Base-by-base conservation (phyloP, 2,329 filamentous ascomycete species). In the Botrytis elliptica region DNA sequence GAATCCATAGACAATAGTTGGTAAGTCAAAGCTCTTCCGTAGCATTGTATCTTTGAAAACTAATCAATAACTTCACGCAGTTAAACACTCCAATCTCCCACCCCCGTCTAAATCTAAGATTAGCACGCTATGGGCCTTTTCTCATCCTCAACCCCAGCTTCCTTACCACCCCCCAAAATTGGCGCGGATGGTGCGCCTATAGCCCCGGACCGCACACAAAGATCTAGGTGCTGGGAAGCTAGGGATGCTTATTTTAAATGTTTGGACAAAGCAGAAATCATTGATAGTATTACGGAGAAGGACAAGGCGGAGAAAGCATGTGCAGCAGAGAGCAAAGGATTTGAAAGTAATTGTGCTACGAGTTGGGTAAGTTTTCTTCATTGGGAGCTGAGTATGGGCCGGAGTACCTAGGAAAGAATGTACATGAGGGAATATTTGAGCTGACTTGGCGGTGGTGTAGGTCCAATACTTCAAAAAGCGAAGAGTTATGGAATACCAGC, bases 381-480 rank as follows among this genome's bases (percentile, higher is more conserved):
- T 57, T n/a, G 25, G 33, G 46, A 38, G 42, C 55, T 44, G 38
- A 20, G 18, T 44, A 2, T 38, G 10, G 16, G 22, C 29, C 3
- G 49, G 60, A 52, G 49, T 46, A 70, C 71, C 46, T 36, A n/a
- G 40, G 36, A 12, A 29, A 44, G 33, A 71, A 63, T 9, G 65
- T 62, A 73, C 75, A 76, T 78, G 42, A 75, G 77, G 42, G 29
- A 16, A 62, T 22, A 8, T 29, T 20, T 73, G 62, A 25, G 68
- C 68, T 70, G 38, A 70, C 42, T 70, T 44, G 38, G 14, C n/a
- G 65, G 38, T 63, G n/a, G 38, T 78, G 71, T 79, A 96, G 93
- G 93, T 98, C 75, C 94, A 94, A 84, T 98, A 99, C 84, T 99
- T 99, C 85, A 98, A 98, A 86, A 95, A 98, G 84, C 92, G 94